Evolutionary conservation across 2,329 filamentous ascomycete species (phyloP).

Genomic region (Penicillium sp.): DNA sequence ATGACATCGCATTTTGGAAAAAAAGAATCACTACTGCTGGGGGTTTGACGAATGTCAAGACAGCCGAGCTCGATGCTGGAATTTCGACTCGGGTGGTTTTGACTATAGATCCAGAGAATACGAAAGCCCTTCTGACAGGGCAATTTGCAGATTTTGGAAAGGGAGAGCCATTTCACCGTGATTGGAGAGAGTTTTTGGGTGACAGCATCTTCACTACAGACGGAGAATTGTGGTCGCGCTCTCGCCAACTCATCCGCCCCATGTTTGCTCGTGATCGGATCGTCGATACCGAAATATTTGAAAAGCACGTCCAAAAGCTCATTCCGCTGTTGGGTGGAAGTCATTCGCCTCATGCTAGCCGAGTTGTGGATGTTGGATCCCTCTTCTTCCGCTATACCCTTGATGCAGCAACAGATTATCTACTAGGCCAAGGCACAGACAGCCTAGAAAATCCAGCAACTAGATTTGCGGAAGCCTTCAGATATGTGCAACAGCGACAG

Average conservation of each 20-base stretch:
- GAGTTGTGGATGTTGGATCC: constrained; percentile 68
- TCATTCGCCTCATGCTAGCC: constrained; percentile 27
- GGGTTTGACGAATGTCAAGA: constrained; percentile 24
- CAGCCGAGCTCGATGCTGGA: constrained; percentile 31
- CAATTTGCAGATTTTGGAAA: constrained; percentile 88
- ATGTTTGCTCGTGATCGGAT: constrained; percentile 86
- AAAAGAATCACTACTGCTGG: constrained; percentile 46
- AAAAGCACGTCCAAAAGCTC: constrained; percentile 72
- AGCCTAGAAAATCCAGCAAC: constrained; percentile 61
- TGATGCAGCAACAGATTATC: constrained; percentile 81
- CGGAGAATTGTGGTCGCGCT: constrained; percentile 74
- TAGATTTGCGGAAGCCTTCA: constrained; percentile 79
- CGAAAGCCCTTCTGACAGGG: constrained; percentile 85
- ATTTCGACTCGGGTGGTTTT: constrained; percentile 60
- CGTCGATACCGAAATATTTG: constrained; percentile 79
- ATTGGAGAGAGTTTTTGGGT: constrained; percentile 80
- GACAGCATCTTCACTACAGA: constrained; percentile 84
- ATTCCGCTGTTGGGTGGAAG: constrained; percentile 64
- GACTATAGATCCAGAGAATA: constrained; percentile 82
- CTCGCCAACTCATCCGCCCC: constrained; percentile 79
- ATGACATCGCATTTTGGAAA: constrained; percentile 64
- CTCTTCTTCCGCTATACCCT: constrained; percentile 82
- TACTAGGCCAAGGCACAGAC: constrained; percentile 73
- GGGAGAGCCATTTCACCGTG: constrained; percentile 67
- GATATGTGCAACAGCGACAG: constrained; percentile 74